phyloP scores from a whole-genome alignment of 108 stramenopile genomes.

The Fistulifera pelliculosa region DNA sequence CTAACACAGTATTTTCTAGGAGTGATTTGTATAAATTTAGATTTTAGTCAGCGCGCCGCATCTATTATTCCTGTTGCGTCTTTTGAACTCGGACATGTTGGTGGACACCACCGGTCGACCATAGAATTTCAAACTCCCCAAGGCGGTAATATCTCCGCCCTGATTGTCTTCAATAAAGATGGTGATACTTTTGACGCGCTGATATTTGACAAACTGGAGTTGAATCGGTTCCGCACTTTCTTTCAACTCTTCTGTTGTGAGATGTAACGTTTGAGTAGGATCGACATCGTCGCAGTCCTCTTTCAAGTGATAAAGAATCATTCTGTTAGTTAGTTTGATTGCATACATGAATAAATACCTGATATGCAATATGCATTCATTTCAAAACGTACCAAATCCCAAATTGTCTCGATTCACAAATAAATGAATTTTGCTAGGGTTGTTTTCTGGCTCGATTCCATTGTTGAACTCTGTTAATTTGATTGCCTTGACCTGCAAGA shows the following conservation, averaged over 20 bases:
- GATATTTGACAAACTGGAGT: conserved; percentile 77
- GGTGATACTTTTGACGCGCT: conserved; percentile 71
- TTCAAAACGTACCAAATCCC: conserved; percentile 33
- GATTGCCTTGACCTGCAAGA: conserved; percentile 17
- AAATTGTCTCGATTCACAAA: conserved; percentile 73
- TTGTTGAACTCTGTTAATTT: conserved; percentile 75
- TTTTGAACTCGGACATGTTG: conserved; percentile 3
- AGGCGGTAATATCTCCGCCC: conserved; percentile 67
- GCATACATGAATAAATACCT: too few species aligned
- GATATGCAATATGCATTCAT: too few species aligned
- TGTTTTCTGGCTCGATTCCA: conserved; percentile 53
- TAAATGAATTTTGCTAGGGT: conserved; percentile 60
- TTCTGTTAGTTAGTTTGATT: too few species aligned
- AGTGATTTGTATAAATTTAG: too few species aligned
- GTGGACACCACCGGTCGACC: conserved; percentile 15
- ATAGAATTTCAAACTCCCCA: conserved; percentile 64
- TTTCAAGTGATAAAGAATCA: too few species aligned
- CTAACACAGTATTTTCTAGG: too few species aligned
- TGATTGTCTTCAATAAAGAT: conserved; percentile 84
- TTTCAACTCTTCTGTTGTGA: conserved; percentile 61
- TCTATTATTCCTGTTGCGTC: neutral
- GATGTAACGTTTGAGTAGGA: conserved; percentile 58
- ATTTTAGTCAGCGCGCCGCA: too few species aligned
- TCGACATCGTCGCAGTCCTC: conserved; percentile 87
- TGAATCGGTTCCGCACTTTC: conserved; percentile 44